phyloP scores from a whole-genome alignment of 78 protist species.

The Bodo saltans region DNA sequence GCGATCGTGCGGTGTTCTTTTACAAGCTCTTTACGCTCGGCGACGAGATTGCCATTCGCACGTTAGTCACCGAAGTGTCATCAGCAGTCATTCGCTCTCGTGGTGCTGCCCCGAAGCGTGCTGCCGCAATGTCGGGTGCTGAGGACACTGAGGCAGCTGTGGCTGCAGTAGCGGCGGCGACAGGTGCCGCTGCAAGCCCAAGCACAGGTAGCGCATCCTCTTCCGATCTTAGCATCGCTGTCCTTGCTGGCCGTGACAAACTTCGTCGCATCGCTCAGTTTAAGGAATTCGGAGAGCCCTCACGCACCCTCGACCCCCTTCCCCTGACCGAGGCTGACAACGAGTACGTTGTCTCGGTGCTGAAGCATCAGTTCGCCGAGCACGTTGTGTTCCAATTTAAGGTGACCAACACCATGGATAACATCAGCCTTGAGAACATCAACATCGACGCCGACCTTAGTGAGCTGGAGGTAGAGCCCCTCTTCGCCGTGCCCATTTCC shows the following conservation, averaged over 20 bases:
- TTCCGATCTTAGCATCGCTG: not conserved
- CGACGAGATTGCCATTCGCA: not conserved
- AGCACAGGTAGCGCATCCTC: not conserved
- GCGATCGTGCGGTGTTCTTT: constrained; percentile 83
- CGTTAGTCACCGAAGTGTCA: constrained; percentile 9
- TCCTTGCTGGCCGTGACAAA: not conserved
- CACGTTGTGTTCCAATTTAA: constrained; percentile 82
- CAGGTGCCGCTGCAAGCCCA: not conserved
- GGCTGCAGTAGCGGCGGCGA: not conserved
- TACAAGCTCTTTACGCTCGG: not conserved
- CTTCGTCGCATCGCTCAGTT: constrained; percentile 39
- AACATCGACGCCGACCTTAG: constrained; percentile 42
- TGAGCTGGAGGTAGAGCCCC: constrained; percentile 2
- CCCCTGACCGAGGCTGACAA: constrained; percentile 87
- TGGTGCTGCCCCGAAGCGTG: not conserved
- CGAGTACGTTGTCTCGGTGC: constrained; percentile 81
- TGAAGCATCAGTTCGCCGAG: constrained; percentile 70
- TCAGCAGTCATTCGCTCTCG: not conserved
- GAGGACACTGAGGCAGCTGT: not conserved
- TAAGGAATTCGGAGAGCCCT: not conserved
- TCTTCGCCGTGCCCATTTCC: not conserved
- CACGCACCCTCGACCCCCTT: constrained; percentile 35
- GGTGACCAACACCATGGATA: constrained; percentile 79
- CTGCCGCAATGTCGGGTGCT: not conserved
- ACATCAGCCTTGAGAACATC: constrained; percentile 65